Base-by-base conservation (phyloP, 2,329 filamentous ascomycete genomes). In the Bipolaris cookei region DNA sequence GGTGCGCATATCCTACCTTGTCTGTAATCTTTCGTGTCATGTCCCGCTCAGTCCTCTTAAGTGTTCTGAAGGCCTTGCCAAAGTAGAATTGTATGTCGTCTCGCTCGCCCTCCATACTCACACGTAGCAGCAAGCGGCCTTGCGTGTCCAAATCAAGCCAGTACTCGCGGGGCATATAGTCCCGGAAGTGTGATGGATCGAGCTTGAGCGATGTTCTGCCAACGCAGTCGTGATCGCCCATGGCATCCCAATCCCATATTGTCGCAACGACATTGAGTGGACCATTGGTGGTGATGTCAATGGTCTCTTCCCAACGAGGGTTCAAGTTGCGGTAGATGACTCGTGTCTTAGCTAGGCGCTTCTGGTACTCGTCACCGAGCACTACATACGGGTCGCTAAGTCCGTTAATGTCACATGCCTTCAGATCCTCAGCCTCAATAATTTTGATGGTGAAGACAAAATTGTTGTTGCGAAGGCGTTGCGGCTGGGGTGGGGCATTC, bases 401-500 rank as follows among this genome's bases (percentile, higher is more conserved):
- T 34, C 95, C 95, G 68, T 91, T 96, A 66, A 96, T 88, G 76
- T 99, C 95, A 74, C 95, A 98, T n/a, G 95, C 92, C 78, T 98
- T 98, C 67, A 99, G 82, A 69, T 99, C 95, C 78, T 99, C 95
- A 7, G 91, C 95, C 77, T 99, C 95, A 23, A 99, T 93, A 57
- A 99, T 93, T 79, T 99, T 99, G 78, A 99, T 93, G 0, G 95
- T 98, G 78, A 99, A 99, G 53, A 97, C 93, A 74, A 96, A 98
- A 73, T 96, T 97, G 61, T 87, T 90, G 68, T 87, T 89, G 67
- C 87, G 87, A 54, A 85, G 82, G 70, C 83, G 83, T 58, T 87
- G 85, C n/a, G 87, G 87, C 51, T 86, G 82, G 1, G 90, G 88
- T 7, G 91, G 91, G 23, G 91, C 86, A 61, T 90, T 83, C 68